Conservation (phyloP, 1,284 basidiomycete genomes). For the Ustilago cynodontis region DNA sequence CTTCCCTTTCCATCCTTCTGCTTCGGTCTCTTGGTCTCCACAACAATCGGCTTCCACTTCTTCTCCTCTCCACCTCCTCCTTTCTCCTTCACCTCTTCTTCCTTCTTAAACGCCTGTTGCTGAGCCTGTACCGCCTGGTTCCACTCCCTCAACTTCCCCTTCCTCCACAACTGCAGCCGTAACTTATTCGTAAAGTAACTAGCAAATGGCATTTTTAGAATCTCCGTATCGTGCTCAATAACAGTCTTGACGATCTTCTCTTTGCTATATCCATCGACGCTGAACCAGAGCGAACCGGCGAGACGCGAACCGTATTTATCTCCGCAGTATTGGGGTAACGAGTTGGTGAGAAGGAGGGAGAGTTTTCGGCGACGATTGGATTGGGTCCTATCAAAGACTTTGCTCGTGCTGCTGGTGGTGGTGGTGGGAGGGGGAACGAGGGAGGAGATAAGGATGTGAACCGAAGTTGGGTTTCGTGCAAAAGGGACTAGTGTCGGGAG, state of each 20-base stretch:
- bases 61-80: neutral
- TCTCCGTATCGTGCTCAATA: conserved; percentile 34
- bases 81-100: neutral
- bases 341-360: conserved; percentile 22
- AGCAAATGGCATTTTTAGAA: conserved; percentile 56
- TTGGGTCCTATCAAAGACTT: conserved; percentile 12
- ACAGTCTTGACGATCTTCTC: conserved; percentile 50
- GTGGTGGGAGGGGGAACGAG: conserved; percentile 25
- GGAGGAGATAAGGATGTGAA: conserved; percentile 46
- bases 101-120: conserved; percentile 9
- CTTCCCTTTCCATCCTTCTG: conserved; percentile 20
- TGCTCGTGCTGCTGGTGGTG: neutral
- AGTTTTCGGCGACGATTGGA: conserved; percentile 46
- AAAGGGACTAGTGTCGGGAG: conserved; percentile 48
- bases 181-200: conserved; percentile 62
- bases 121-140: conserved; percentile 27
- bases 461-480: conserved; percentile 29
- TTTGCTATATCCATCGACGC: conserved; percentile 53
- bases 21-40: conserved; percentile 19
- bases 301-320: conserved; percentile 67
- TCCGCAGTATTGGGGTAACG: conserved; percentile 43
- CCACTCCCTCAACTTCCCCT: conserved; percentile 57
- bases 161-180: conserved; percentile 60
- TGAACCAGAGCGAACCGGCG: conserved; percentile 60
- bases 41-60: conserved; percentile 18